phyloP scores from a whole-genome alignment of 1,139 yeast species.

The Yamadazyma membranifaciens region DNA sequence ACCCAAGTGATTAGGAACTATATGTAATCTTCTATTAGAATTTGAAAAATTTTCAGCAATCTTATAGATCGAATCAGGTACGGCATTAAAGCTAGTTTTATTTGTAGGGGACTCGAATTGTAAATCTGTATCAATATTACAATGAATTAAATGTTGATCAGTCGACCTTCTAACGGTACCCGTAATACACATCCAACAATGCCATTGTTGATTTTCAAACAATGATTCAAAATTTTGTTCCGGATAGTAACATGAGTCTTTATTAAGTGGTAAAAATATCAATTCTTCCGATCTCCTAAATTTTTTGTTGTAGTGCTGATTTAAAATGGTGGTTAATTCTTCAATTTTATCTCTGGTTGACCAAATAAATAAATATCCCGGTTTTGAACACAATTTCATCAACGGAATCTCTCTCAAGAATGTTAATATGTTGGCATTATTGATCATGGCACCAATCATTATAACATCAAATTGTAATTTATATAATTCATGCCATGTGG shows the following conservation, averaged over 20 bases:
- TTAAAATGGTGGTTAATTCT: conserved; percentile 58
- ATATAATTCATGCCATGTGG: conserved; percentile 56
- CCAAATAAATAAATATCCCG: conserved; percentile 87
- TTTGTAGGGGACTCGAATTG: conserved; percentile 44
- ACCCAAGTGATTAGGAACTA: conserved; percentile 71
- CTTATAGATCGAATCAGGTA: conserved; percentile 74
- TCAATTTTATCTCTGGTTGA: conserved; percentile 70
- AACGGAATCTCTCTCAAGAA: conserved; percentile 65
- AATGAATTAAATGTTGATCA: conserved; percentile 82
- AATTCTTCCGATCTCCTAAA: conserved; percentile 89
- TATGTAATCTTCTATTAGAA: conserved; percentile 78
- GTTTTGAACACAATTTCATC: conserved; percentile 71
- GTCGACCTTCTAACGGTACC: conserved; percentile 88
- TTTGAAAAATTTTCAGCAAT: conserved; percentile 90
- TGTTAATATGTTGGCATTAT: conserved; percentile 64
- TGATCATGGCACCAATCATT: conserved; percentile 84
- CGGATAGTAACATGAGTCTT: conserved; percentile 61
- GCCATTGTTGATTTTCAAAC: conserved; percentile 68
- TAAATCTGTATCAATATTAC: conserved; percentile 88
- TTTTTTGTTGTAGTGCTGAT: conserved; percentile 65
- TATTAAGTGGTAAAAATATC: conserved; percentile 62
- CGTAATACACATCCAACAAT: conserved; percentile 96
- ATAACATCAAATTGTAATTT: conserved; percentile 79
- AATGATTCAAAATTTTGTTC: conserved; percentile 19
- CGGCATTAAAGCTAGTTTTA: conserved; percentile 28